Conservation (phyloP, 805 yeast species). For the Monosporozyma solicola region DNA sequence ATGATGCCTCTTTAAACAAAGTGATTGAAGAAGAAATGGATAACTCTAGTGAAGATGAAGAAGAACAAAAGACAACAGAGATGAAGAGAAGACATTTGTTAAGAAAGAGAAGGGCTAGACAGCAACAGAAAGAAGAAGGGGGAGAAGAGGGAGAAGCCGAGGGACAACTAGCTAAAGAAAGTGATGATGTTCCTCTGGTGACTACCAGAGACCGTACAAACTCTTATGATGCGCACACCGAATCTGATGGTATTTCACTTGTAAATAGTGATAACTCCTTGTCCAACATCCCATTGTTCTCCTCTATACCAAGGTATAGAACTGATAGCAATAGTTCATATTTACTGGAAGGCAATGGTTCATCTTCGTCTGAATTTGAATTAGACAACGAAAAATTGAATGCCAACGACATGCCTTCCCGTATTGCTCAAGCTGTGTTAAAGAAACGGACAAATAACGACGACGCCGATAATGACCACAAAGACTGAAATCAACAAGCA, state of each 20-base stretch:
- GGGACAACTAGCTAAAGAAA: conserved; percentile 3
- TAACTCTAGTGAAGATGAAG: conserved; percentile 21
- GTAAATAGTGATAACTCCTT: conserved; percentile 31
- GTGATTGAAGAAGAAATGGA: conserved; percentile 3
- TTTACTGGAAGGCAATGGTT: neutral
- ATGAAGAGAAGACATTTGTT: conserved; percentile 31
- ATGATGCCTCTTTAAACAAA: conserved; percentile 19
- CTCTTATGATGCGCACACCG: conserved; percentile 11
- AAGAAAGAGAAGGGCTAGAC: conserved; percentile 16
- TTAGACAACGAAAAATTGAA: conserved; percentile 3
- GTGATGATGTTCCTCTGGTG: conserved; percentile 28
- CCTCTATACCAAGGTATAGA: conserved; percentile 13
- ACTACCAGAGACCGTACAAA: conserved; percentile 9
- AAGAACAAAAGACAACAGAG: conserved; percentile 31
- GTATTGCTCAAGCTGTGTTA: conserved; percentile 3
- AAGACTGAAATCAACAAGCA: neutral
- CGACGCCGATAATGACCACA: neutral
- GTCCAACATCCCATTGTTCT: conserved; percentile 35
- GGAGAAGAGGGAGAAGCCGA: conserved; percentile 10
- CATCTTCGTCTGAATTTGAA: conserved; percentile 24
- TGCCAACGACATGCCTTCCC: neutral
- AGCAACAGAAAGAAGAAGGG: conserved; percentile 3
- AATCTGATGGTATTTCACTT: conserved; percentile 39
- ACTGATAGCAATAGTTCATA: conserved; percentile 5
- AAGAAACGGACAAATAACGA: neutral